Evolutionary conservation across 495 filamentous ascomycete genomes (phyloP).

Genomic region (Hypoxylon fragiforme): DNA sequence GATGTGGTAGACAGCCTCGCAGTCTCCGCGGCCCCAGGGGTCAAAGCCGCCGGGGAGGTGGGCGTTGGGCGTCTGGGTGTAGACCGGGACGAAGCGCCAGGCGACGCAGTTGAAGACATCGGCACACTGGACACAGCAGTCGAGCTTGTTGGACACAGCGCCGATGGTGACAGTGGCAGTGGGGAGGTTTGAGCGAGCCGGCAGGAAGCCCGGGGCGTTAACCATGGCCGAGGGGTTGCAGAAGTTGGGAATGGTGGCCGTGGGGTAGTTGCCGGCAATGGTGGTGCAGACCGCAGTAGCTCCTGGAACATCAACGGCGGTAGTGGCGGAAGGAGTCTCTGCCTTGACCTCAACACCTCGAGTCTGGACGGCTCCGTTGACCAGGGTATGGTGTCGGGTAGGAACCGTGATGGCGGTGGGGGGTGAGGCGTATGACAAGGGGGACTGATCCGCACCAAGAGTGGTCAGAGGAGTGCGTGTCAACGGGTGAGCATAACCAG

Average conservation of each 20-base stretch:
- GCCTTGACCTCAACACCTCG: conserved; percentile 2
- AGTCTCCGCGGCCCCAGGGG: conserved; percentile 35
- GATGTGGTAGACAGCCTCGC: conserved; percentile 33
- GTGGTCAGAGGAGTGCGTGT: conserved; percentile 25
- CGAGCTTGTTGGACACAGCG: conserved; percentile 35
- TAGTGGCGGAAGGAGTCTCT: neutral
- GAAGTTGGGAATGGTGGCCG: conserved; percentile 36
- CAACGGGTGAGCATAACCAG: conserved; percentile 32
- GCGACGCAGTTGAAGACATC: conserved; percentile 37
- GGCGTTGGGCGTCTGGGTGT: conserved; percentile 20
- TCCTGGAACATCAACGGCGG: neutral
- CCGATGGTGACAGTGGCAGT: conserved; percentile 29
- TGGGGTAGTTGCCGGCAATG: conserved; percentile 28
- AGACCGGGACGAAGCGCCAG: conserved; percentile 36
- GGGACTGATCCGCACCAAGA: conserved; percentile 21
- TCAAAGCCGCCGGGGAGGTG: conserved; percentile 35
- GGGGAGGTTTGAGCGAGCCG: conserved; percentile 11
- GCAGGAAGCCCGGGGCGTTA: conserved; percentile 27
- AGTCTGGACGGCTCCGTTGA: neutral
- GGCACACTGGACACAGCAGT: conserved; percentile 38
- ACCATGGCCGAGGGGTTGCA: conserved; percentile 32
- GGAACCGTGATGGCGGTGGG: conserved; percentile 32
- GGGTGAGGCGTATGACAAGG: conserved; percentile 29
- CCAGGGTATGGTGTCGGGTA: neutral
- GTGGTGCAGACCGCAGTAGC: conserved; percentile 23